phyloP scores from a whole-genome alignment of 306 rosid genomes.

The Vigna hirtella region DNA sequence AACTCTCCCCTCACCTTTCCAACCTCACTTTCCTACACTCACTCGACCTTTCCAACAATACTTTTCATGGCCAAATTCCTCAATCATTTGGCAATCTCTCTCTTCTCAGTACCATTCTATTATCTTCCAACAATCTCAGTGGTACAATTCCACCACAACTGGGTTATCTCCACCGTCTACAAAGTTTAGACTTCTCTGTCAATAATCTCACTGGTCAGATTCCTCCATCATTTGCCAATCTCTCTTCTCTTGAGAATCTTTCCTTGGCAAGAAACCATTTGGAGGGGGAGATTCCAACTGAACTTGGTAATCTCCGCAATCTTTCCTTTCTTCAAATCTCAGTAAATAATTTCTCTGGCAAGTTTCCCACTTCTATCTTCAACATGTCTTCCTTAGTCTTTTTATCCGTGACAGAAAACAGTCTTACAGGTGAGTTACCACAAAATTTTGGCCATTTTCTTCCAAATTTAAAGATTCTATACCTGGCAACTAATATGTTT shows the following conservation, averaged over 20 bases:
- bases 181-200: conserved; percentile 43
- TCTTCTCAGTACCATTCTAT: conserved; percentile 15
- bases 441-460: conserved; percentile 28
- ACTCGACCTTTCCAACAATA: conserved; percentile 49
- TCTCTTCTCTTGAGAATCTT: conserved; percentile 40
- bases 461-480: conserved; percentile 38
- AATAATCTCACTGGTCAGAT: conserved; percentile 51
- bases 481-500: conserved; percentile 39
- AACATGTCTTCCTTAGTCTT: conserved; percentile 44
- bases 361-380: conserved; percentile 48
- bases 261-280: conserved; percentile 42
- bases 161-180: conserved; percentile 34
- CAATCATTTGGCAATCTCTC: conserved; percentile 19
- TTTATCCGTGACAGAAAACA: conserved; percentile 44
- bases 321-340: conserved; percentile 45
- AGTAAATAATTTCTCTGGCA: conserved; percentile 43
- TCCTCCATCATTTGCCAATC: conserved; percentile 48
- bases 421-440: conserved; percentile 44
- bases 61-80: conserved; percentile 47
- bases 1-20: conserved; percentile 38
- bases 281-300: conserved; percentile 47
- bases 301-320: conserved; percentile 44
- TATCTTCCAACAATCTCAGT: conserved; percentile 42
- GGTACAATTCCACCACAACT: conserved; percentile 47
- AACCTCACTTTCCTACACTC: conserved; percentile 42